Percentiles rank a stretch among this genome's conserved stretches.
phyloP scores from a whole-genome alignment of 176 grass and related monocot genomes.

The Aegilops longissima region DNA sequence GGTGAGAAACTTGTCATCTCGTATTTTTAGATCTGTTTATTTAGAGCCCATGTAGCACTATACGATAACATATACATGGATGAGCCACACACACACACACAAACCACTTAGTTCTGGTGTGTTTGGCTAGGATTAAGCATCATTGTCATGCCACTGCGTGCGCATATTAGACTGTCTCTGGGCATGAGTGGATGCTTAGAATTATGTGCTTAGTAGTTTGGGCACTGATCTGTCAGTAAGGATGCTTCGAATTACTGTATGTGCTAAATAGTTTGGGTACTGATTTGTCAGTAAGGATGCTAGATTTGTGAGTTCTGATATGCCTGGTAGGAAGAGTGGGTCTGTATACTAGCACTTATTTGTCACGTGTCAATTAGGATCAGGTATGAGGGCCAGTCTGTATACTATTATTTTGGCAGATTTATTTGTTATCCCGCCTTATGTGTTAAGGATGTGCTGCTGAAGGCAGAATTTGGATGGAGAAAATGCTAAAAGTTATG shows the following conservation, averaged over 20 bases:
- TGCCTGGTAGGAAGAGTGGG: not conserved
- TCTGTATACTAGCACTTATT: not conserved
- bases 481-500: not conserved
- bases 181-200: not conserved
- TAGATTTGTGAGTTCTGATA: not conserved
- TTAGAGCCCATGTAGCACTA: not conserved
- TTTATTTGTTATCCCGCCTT: not conserved
- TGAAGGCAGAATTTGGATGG: not conserved
- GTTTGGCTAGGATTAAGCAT: not conserved
- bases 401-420: not conserved
- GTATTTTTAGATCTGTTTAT: conserved; percentile 14
- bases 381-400: not conserved
- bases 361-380: not conserved
- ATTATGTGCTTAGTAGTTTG: not conserved
- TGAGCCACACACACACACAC: not conserved
- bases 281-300: not conserved
- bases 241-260: not conserved
- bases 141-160: not conserved
- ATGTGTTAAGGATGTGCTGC: not conserved
- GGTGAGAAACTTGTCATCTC: conserved; percentile 43
- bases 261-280: not conserved
- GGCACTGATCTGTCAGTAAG: not conserved
- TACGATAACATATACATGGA: not conserved
- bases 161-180: not conserved
- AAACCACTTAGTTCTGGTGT: not conserved